Base-by-base conservation (phyloP, 1,284 basidiomycete genomes). In the Heterobasidion irregulare region DNA sequence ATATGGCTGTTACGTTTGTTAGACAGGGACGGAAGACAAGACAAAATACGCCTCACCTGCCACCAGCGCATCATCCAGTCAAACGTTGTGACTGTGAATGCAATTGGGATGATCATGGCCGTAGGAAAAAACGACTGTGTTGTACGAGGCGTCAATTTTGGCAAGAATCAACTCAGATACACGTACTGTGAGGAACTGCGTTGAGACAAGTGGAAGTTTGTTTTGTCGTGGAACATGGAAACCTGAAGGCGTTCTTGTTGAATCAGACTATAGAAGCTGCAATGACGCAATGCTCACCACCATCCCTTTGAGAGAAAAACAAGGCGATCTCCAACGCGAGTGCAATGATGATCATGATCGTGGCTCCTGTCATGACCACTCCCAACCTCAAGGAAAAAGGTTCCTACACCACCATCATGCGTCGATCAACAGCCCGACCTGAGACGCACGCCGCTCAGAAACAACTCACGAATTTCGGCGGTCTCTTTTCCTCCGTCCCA, bases 71-170 rank as follows among this genome's bases (percentile, higher is more conserved):
- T 51, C 8, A 53, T 53, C 58, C 62, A 58, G 52, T 62, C 65
- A 44, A 63, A 62, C 4, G 56, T 51, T 34, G 55, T 54, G 55
- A 63, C 65, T 19, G 57, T 48, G 44, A 52, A 59, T 2, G 55
- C 57, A 12, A 63, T 57, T 10, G 69, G 68, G 13, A 64, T 54
- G 34, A 73, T 71, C 55, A 72, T 66, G 66, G 83, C 60, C 12
- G 75, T 77, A 2, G 83, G 82, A 61, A 84, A 69, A 64, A 84
- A 83, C 0, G 80, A 74, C 83, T 84, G 58, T n/a, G 50, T 9
- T 26, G 33, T 54, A 50, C 43, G 52, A 35, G 55, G 49, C 58
- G 54, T 56, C 12, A 49, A 32, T n/a, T 32, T 8, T 49, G 9
- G 10, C 49, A 15, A 45, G 6, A 10, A 41, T 43, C 8, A 54